A percentile compares a stretch with the other conserved stretches of the same genome.
Conservation (phyloP, 1,284 basidiomycete species). For the Boletus calvinii region DNA sequence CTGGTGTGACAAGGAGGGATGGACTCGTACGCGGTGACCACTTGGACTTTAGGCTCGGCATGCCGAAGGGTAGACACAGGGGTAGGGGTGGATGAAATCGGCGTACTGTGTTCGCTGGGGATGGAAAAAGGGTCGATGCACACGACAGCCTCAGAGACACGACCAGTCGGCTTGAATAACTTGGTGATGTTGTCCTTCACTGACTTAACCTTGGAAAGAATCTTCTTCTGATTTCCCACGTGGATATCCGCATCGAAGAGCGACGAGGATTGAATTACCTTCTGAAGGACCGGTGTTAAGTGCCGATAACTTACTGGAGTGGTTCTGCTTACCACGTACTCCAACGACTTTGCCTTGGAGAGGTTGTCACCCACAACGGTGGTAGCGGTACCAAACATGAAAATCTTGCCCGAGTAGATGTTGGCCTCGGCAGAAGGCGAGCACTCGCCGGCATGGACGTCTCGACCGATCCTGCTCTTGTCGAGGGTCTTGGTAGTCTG, state of each 20-base stretch:
- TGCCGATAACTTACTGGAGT: neutral
- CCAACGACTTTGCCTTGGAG: neutral
- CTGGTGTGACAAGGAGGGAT: neutral
- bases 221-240: slow-evolving; percentile 6
- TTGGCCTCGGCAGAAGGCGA: neutral
- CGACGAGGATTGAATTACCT: neutral
- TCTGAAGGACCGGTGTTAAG: neutral
- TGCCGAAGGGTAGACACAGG: neutral
- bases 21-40: neutral
- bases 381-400: slow-evolving; percentile 11
- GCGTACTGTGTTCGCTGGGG: neutral
- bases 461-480: slow-evolving; percentile 2
- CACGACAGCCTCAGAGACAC: neutral
- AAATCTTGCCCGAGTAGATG: neutral
- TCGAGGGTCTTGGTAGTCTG: slow-evolving; percentile 4
- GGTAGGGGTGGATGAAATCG: neutral
- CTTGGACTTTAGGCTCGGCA: neutral
- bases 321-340: slow-evolving; percentile 10
- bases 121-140: neutral
- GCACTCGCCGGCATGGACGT: neutral
- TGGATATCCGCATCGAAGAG: neutral
- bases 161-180: slow-evolving; percentile 17
- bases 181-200: slow-evolving; percentile 19
- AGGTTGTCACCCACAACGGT: neutral
- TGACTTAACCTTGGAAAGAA: slow-evolving; percentile 16